Evolutionary conservation across 1,139 yeast genomes (phyloP), one percentile per base, ranked within the genome.

Genomic region (Lodderomyces oxycetoniae): DNA sequence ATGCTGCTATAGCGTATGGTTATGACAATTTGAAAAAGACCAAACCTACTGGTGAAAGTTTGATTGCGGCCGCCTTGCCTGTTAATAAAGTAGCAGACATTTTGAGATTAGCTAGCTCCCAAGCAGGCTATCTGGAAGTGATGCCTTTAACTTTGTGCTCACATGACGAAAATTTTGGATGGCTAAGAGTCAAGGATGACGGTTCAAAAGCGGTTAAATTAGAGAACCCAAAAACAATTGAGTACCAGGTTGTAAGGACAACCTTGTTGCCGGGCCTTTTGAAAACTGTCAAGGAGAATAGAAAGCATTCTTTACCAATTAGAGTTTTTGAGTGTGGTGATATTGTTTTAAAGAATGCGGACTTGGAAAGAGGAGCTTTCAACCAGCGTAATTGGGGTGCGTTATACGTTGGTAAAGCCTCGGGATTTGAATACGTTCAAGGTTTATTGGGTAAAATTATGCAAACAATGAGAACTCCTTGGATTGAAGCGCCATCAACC

Each of bases 201-300:
- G 75, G 75, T 44, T 74, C 74, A 14, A 66, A 67, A 36, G 97
- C 93, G 26, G 97, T 93, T 37, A 79, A 83, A 50, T 76, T 93
- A 50, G 97, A 85, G 40, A 93, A 93, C 63, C 99, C 99, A 43
- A 93, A 93, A 69, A 91, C 98, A 14, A 63, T 79, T 34, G 99
- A 93, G 65, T 93, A 91, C 62, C 96, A 93, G 67, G 98, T 93
- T 41, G 97, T 93, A 26, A 82, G 98, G 70, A 91, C 98, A 14
- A 78, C 95, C 25, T 72, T 93, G 48, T 68, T 91, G 41, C 96
- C 98, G 33, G 99, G 99, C 48, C 75, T 93, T 43, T 77, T 93
- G 55, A 93, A 93, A 65, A 91, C 98, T 22, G 82, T 93, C 48
- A 82, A 87, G 57, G 98, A 93, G 67, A 93, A 93, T 67, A 82